Evolutionary conservation across 2,329 filamentous ascomycete species (phyloP), one percentile per base, ranked within the genome.

Genomic region (Coniochaeta sp.): DNA sequence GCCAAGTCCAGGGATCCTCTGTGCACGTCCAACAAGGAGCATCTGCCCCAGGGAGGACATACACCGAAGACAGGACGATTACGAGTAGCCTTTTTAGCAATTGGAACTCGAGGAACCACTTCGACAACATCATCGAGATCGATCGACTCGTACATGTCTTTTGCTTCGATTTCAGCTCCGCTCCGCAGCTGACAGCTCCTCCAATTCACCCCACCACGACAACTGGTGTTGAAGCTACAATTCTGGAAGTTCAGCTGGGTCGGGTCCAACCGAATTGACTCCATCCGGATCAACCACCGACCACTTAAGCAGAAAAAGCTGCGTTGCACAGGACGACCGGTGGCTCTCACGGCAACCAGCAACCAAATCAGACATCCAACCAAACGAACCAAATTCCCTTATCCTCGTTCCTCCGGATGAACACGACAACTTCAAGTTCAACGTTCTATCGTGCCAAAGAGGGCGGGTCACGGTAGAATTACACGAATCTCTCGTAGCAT

Each of bases 261-360:
- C 47, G 47, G 47, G 26, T 52, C 47, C 47, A 30, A 52, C 47
- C 54, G 54, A 38, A 22, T 56, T 34, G 54, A 26, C 54, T 56
- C 54, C 54, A 56, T 56, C 30, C n/a, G 54, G 54, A 56, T 56
- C 54, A 38, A 38, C 28, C 28, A 19, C 54, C 5, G 24, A 34
- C 54, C 54, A 34, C 54, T 56, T 34, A 56, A 22, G 28, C 54
- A 56, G n/a, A 56, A 56, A 56, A 56, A 56, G 54, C 54, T 38
- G 30, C 54, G 54, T 56, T 56, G 54, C 54, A 56, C 54, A 56
- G 54, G 54, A 56, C 54, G 54, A 56, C 54, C 54, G 12, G 54
- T 34, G 30, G 34, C n/a, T 36, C 30, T 36, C 54, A 34, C 19
- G 26, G 28, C 34, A 22, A 34, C 22, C 19, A 30, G 22, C 47